phyloP scores from a whole-genome alignment of 2,329 filamentous ascomycete genomes.

The Bretziella fagacearum region DNA sequence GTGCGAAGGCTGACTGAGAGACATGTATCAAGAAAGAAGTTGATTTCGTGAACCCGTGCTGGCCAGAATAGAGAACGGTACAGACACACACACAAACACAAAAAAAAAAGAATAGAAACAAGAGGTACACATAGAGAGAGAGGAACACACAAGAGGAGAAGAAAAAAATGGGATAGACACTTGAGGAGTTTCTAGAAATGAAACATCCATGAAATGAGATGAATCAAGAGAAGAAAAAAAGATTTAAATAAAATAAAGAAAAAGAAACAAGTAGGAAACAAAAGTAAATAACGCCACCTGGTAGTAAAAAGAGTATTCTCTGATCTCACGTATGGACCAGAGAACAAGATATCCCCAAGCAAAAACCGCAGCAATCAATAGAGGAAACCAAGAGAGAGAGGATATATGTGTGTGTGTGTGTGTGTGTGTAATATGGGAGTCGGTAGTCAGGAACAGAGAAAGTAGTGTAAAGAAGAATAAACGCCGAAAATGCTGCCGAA shows the following conservation, averaged over 20 bases:
- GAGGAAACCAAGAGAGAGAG: not conserved
- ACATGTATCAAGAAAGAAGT: too few species aligned
- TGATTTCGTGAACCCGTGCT: too few species aligned
- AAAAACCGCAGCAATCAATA: constrained; percentile 9
- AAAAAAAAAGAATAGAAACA: too few species aligned
- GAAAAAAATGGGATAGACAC: too few species aligned
- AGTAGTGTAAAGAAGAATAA: not conserved
- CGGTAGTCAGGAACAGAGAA: not conserved
- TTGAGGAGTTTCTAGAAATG: too few species aligned
- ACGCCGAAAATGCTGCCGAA: constrained; percentile 14
- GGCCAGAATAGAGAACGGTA: too few species aligned
- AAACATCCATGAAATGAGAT: too few species aligned
- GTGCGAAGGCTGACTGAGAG: too few species aligned
- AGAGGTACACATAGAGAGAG: too few species aligned
- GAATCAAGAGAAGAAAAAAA: constrained; percentile 4
- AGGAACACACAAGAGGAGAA: too few species aligned
- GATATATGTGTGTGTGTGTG: too few species aligned
- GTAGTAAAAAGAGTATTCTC: constrained; percentile 11
- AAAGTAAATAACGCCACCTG: constrained; percentile 13
- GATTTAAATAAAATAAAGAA: constrained; percentile 9
- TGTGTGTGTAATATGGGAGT: not conserved
- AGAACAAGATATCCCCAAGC: constrained; percentile 13
- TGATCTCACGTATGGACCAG: not conserved
- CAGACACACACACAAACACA: too few species aligned
- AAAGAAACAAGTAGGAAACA: constrained; percentile 7